Evolutionary conservation across 2,329 filamentous ascomycete genomes (phyloP).

Genomic region (Tolypocladium paradoxum): DNA sequence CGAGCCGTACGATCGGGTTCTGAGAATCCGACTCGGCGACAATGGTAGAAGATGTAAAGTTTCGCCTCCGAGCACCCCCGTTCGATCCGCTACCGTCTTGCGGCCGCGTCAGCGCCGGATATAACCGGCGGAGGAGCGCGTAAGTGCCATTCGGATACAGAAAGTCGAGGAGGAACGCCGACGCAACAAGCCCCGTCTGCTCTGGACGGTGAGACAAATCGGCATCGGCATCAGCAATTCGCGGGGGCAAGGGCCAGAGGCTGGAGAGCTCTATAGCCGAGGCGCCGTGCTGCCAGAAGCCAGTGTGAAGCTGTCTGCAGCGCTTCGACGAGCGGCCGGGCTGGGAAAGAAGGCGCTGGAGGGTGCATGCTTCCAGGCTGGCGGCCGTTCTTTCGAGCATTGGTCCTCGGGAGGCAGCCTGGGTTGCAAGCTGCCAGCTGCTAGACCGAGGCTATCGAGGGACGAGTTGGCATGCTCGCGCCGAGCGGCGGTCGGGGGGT

Average conservation of each 20-base stretch:
- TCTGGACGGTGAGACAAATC: slow-evolving; percentile 12
- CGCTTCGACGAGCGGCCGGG: slow-evolving; percentile 24
- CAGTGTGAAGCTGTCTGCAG: slow-evolving; percentile 33
- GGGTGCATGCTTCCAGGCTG: slow-evolving; percentile 43
- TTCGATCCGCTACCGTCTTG: slow-evolving; percentile 8
- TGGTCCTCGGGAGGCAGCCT: slow-evolving; percentile 13
- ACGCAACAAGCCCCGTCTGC: slow-evolving; percentile 27
- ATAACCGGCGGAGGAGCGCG: slow-evolving; percentile 29
- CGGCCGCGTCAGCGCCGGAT: slow-evolving; percentile 15
- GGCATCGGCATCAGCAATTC: slow-evolving; percentile 10
- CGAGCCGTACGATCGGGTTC: neutral
- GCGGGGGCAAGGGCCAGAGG: slow-evolving; percentile 26
- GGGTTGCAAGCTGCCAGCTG: slow-evolving; percentile 1
- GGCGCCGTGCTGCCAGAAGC: slow-evolving; percentile 46
- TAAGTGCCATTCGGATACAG: slow-evolving; percentile 38
- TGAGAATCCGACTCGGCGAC: slow-evolving; percentile 3
- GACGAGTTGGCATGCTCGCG: slow-evolving; percentile 13
- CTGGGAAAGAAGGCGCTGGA: slow-evolving; percentile 39
- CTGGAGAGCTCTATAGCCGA: slow-evolving; percentile 35
- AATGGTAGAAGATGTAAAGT: slow-evolving; percentile 15
- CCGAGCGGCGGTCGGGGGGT: neutral
- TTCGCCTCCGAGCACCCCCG: slow-evolving; percentile 11
- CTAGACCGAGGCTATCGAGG: slow-evolving; percentile 7
- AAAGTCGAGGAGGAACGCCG: slow-evolving; percentile 44
- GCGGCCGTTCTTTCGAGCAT: slow-evolving; percentile 50